Percentiles rank a stretch among this genome's conserved stretches.
Conservation (phyloP, 1,284 basidiomycete genomes). For the Ceratobasidium sp. region DNA sequence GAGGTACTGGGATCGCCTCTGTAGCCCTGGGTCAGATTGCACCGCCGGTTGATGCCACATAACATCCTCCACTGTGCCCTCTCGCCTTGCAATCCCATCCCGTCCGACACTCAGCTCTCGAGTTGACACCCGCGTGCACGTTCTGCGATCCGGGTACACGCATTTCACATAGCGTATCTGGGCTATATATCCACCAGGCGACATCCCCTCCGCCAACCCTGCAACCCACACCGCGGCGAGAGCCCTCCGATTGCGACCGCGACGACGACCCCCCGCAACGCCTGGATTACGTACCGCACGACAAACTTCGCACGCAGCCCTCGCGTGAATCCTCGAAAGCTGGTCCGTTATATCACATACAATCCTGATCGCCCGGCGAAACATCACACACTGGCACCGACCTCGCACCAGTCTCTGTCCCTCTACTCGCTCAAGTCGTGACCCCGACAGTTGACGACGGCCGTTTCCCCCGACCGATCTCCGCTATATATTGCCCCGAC, state of each 20-base stretch:
- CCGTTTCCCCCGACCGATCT: not conserved
- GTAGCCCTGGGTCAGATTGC: constrained; percentile 40
- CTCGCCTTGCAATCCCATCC: constrained; percentile 32
- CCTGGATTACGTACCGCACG: constrained; percentile 36
- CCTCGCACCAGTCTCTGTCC: constrained; percentile 7
- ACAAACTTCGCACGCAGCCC: constrained; percentile 25
- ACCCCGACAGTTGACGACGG: no score
- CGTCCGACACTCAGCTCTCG: not conserved
- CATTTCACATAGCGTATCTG: constrained; percentile 28
- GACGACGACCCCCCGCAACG: constrained; percentile 30
- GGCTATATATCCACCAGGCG: constrained; percentile 38
- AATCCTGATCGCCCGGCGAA: constrained; percentile 29
- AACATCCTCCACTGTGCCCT: constrained; percentile 39
- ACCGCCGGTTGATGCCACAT: constrained; percentile 37
- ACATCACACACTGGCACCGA: constrained; percentile 32
- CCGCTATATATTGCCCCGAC: constrained; percentile 10
- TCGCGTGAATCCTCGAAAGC: constrained; percentile 16
- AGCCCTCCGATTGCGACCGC: not conserved
- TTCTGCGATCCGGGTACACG: constrained; percentile 28
- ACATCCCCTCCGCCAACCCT: constrained; percentile 23
- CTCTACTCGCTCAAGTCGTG: constrained; percentile 4
- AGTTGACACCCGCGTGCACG: constrained; percentile 3
- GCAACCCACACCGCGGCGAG: not conserved
- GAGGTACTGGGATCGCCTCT: constrained; percentile 27
- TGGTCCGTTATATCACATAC: constrained; percentile 19